A percentile compares a stretch with the other conserved stretches of the same genome.
Evolutionary conservation across 2,329 filamentous ascomycete genomes (phyloP).

Genomic region (Botrytis hyacinthi): DNA sequence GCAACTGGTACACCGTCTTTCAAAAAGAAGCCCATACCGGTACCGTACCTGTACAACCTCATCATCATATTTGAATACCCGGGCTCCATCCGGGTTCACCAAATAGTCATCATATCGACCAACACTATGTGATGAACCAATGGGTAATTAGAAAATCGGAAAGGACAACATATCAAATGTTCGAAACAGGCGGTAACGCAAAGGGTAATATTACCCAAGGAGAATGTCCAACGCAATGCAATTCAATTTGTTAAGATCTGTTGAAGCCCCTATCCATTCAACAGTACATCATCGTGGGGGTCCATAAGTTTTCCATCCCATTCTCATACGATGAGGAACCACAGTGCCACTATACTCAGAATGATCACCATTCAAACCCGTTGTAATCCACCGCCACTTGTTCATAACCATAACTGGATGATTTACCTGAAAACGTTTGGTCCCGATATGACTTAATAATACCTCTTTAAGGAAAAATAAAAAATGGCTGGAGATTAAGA

Average conservation of each 20-base stretch:
- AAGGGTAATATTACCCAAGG: constrained; percentile 8
- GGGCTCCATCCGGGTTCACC: not conserved
- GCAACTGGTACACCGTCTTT: constrained; percentile 18
- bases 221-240: not conserved
- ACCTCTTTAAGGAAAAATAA: not conserved
- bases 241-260: constrained; percentile 8
- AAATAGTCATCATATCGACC: not conserved
- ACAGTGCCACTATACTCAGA: constrained; percentile 1
- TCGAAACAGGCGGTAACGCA: constrained; percentile 15
- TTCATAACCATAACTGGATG: not conserved
- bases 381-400: constrained; percentile 9
- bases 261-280: constrained; percentile 18
- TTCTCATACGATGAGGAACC: constrained; percentile 17
- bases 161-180: constrained; percentile 12
- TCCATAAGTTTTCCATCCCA: constrained; percentile 15
- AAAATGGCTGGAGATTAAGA: not conserved
- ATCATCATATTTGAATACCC: constrained; percentile 11
- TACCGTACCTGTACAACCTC: constrained; percentile 9
- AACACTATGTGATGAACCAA: not conserved
- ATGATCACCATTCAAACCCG: not conserved
- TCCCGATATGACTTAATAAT: not conserved
- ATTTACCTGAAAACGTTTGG: not conserved
- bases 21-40: not conserved
- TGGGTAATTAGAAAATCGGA: not conserved
- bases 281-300: constrained; percentile 18